phyloP scores from a whole-genome alignment of 2,329 filamentous ascomycete genomes.

The Hypoxylon sp. region DNA sequence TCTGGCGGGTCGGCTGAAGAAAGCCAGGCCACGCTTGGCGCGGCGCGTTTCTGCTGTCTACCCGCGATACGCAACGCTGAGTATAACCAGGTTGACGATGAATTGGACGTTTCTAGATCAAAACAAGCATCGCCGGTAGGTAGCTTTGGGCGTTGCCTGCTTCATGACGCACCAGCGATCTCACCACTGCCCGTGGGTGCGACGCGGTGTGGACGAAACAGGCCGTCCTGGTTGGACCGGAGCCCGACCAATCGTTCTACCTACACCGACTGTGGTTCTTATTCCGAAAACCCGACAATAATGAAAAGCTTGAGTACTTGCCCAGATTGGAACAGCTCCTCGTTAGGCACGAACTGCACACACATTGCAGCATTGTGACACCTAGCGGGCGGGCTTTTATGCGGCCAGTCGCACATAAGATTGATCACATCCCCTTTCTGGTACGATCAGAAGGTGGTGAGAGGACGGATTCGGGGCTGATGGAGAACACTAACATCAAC shows the following conservation, averaged over 20 bases:
- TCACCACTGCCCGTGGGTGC: constrained; percentile 35
- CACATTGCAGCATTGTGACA: constrained; percentile 47
- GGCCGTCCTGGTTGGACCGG: constrained; percentile 36
- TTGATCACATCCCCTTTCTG: constrained; percentile 47
- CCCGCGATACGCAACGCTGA: constrained; percentile 38
- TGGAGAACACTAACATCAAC: constrained; percentile 39
- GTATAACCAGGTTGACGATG: constrained; percentile 23
- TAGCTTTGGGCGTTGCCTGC: constrained; percentile 32
- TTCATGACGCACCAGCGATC: constrained; percentile 39
- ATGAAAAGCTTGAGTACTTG: constrained; percentile 35
- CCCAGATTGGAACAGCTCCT: constrained; percentile 42
- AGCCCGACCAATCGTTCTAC: constrained; percentile 37
- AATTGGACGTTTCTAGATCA: constrained; percentile 35
- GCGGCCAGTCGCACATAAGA: constrained; percentile 49
- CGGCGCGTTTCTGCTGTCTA: constrained; percentile 38
- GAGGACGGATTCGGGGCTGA: constrained; percentile 40
- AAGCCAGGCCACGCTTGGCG: constrained; percentile 41
- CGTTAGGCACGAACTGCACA: constrained; percentile 50
- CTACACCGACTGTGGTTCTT: constrained; percentile 40
- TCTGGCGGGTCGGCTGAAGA: constrained; percentile 42
- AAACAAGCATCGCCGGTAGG: constrained; percentile 35
- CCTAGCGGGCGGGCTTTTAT: constrained; percentile 50
- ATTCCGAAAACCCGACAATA: constrained; percentile 43
- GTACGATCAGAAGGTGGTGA: constrained; percentile 46
- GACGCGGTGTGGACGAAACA: constrained; percentile 41